These are phyloP conservation scores for Baorangia bicolor DNA, from an alignment of 768 basidiomycete species.

Conservation along the genomic window DNA sequence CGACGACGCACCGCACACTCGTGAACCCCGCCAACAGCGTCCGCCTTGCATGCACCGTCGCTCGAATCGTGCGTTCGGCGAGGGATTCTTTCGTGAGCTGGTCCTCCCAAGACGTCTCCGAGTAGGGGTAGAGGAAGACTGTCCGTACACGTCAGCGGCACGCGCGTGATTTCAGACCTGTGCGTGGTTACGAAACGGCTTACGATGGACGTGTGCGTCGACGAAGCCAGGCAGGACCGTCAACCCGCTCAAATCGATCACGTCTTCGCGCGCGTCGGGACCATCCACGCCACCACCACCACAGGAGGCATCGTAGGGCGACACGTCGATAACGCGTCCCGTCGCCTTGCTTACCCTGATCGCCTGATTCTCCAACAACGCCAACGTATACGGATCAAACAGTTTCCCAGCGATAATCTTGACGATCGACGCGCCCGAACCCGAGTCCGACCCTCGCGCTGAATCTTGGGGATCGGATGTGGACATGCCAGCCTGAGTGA, in stretches of 20 bases:
- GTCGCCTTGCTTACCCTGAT: constrained; percentile 46
- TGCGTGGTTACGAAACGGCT: too few species aligned
- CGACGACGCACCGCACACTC: constrained; percentile 47
- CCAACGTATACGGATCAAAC: constrained; percentile 47
- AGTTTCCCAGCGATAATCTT: constrained; percentile 44
- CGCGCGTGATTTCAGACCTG: too few species aligned
- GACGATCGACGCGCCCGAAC: not conserved
- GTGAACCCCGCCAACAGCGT: constrained; percentile 66
- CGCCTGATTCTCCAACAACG: constrained; percentile 43
- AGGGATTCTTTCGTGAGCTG: constrained; percentile 58
- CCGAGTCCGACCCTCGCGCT: too few species aligned
- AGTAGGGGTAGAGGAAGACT: constrained; percentile 61
- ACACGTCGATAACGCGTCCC: constrained; percentile 51
- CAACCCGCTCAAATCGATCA: constrained; percentile 44
- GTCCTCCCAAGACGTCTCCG: constrained; percentile 60
- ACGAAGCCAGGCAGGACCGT: constrained; percentile 59
- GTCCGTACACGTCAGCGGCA: too few species aligned
- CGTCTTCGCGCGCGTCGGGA: constrained; percentile 21
- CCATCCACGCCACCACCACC: too few species aligned
- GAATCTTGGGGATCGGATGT: not conserved
- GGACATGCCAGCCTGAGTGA: too few species aligned
- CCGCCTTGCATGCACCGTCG: constrained; percentile 54
- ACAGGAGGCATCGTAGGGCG: too few species aligned
- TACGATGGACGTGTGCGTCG: constrained; percentile 56
- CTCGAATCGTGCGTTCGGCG: constrained; percentile 58